Conservation (phyloP, 768 basidiomycete species). For the Tulasnella sp. region DNA sequence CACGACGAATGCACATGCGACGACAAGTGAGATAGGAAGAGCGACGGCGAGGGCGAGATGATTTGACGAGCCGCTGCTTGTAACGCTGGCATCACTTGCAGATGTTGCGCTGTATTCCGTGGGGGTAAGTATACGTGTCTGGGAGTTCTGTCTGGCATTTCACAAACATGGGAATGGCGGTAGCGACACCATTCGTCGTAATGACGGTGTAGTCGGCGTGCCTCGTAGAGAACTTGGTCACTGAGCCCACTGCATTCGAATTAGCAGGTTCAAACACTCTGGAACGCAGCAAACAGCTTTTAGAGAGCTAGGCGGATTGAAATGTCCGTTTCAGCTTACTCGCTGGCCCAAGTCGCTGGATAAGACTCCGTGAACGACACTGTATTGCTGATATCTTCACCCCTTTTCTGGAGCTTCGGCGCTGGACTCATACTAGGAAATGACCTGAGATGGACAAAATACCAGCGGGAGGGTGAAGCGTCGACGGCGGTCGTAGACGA, state of each 20-base stretch:
- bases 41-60: slow-evolving; percentile 20
- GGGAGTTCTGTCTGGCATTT: background rate
- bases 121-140: background rate
- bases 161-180: slow-evolving; percentile 8
- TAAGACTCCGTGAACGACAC: background rate
- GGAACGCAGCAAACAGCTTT: background rate
- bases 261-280: background rate
- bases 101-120: background rate
- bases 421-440: background rate
- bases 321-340: background rate
- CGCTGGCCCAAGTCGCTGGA: background rate
- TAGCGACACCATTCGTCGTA: background rate
- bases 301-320: background rate
- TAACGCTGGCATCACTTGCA: background rate
- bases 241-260: background rate
- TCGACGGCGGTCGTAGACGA: slow-evolving; percentile 3
- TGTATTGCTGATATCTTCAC: background rate
- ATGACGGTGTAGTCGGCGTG: slow-evolving; percentile 4
- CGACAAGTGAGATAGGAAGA: background rate
- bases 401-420: background rate
- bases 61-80: background rate
- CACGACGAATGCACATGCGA: slow-evolving; percentile 20
- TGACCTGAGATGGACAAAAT: background rate
- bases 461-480: background rate
- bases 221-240: background rate